phyloP scores from a whole-genome alignment of 805 yeast genomes.

The Cyberlindnera euphorbiiphila region DNA sequence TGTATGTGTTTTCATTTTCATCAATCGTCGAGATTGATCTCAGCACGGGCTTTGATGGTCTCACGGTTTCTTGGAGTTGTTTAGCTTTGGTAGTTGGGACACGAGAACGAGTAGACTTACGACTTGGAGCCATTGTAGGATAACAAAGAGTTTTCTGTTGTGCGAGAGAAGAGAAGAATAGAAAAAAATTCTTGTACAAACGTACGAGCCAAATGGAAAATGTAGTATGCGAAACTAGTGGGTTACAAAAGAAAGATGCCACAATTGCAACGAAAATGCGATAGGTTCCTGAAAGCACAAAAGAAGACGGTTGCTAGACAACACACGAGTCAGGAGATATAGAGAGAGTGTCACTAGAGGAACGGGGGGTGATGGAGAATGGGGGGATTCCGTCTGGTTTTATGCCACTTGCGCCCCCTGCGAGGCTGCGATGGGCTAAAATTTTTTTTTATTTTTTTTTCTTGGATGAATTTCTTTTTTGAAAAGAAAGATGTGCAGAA shows the following conservation, averaged over 20 bases:
- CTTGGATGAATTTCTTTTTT: conserved; percentile 10
- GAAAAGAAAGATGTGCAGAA: conserved; percentile 9
- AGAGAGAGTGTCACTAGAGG: not conserved
- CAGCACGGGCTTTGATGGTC: conserved; percentile 24
- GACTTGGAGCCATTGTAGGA: conserved; percentile 22
- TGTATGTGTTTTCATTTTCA: conserved; percentile 28
- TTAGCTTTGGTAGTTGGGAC: conserved; percentile 27
- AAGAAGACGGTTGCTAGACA: conserved; percentile 2
- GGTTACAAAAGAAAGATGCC: not conserved
- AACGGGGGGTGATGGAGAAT: not conserved
- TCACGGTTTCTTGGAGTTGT: conserved; percentile 20
- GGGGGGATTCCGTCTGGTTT: conserved; percentile 8
- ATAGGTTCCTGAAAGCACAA: not conserved
- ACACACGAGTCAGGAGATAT: too few relatives aligned
- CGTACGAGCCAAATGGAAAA: too few relatives aligned
- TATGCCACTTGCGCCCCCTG: conserved; percentile 4
- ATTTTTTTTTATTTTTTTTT: conserved; percentile 31
- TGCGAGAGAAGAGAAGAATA: not conserved
- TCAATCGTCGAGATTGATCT: conserved; percentile 29
- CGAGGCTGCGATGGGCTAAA: conserved; percentile 19
- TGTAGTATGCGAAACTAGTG: too few relatives aligned
- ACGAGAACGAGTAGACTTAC: conserved; percentile 29
- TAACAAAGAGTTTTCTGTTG: too few relatives aligned
- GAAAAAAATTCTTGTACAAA: too few relatives aligned
- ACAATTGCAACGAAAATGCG: not conserved